Evolutionary conservation across 2,329 filamentous ascomycete species (phyloP), one percentile per base, ranked within the genome.

Genomic region (Phaeosphaeriaceae sp.): DNA sequence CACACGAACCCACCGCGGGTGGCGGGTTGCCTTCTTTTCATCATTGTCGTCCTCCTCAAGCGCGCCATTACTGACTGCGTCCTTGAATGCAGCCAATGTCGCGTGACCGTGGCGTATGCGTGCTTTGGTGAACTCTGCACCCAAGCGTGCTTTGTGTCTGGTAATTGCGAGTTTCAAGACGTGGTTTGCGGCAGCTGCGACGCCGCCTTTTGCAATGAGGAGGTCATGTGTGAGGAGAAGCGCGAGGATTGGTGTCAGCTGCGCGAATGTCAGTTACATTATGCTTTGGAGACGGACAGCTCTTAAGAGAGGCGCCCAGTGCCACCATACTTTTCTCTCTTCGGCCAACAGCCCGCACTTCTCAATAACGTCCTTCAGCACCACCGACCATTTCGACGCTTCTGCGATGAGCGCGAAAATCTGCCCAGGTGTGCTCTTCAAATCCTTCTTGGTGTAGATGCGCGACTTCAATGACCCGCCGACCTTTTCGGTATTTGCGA

Each of bases 1-100:
- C 61, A 98, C 83, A 1, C 95, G 88, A 42, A 97, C 87, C 95
- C 95, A 99, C 53, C 95, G 88, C n/a, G 93, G 93, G 72, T 94
- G 91, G 42, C 80, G 79, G 3, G 64, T 69, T 6, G 63, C 64
- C 69, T 33, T 84, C 79, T 60, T 85, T 80, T 7, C 61, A 46
- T 59, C 79, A 72, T 65, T 79, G 2, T 67, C 65, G n/a, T 66
- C 63, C 2, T 64, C 71, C 2, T 64, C 71, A 13, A 73, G 60
- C 15, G 70, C 66, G 21, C 72, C 68, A 31, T 80, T 75, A 57
- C 87, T 83, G 52, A 92, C 79, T 56, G 86, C 81, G 24, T 82
- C 81, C 45, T 84, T 85, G 53, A 97, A 82, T 0, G 85, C 85
- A 2, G 91, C 88, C 1, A 96, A 62, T 0, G 91, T 88, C 0